Evolutionary conservation across 2,329 filamentous ascomycete genomes (phyloP).

Genomic region (Xylaria sp.): DNA sequence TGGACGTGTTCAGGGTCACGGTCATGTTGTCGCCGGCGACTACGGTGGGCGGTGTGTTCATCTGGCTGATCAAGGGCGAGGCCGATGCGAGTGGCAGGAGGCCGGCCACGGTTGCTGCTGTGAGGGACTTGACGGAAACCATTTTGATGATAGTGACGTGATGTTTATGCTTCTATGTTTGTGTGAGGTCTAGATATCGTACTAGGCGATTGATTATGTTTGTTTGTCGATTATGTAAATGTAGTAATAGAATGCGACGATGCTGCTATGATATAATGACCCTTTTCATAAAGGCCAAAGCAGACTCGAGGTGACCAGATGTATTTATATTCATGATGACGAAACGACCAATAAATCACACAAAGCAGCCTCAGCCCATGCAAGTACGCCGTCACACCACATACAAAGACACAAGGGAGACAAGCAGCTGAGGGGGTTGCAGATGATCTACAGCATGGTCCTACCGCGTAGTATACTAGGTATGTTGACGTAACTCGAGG

Average conservation of each 20-base stretch:
- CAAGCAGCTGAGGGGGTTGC: neutral
- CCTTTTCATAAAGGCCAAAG: neutral
- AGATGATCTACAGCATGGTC: conserved; percentile 7
- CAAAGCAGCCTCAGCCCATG: conserved; percentile 11
- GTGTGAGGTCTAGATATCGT: neutral
- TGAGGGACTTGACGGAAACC: conserved; percentile 46
- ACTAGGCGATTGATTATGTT: neutral
- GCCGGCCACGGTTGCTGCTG: conserved; percentile 41
- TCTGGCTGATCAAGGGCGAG: conserved; percentile 37
- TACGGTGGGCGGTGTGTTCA: conserved; percentile 43
- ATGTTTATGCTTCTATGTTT: neutral
- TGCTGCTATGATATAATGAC: neutral
- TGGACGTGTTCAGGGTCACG: conserved; percentile 45
- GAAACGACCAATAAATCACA: neutral
- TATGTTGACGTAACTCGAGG: conserved; percentile 22
- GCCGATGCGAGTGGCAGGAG: conserved; percentile 44
- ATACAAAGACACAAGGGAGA: neutral
- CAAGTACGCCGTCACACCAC: neutral
- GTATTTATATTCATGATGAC: conserved; percentile 12
- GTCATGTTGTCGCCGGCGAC: conserved; percentile 44
- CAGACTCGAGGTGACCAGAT: neutral
- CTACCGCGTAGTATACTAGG: neutral
- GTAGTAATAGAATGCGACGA: neutral
- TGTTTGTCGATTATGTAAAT: neutral
- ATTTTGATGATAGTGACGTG: conserved; percentile 39